phyloP scores from a whole-genome alignment of 169 alveolate genomes.

The Cryptosporidium sp. region DNA sequence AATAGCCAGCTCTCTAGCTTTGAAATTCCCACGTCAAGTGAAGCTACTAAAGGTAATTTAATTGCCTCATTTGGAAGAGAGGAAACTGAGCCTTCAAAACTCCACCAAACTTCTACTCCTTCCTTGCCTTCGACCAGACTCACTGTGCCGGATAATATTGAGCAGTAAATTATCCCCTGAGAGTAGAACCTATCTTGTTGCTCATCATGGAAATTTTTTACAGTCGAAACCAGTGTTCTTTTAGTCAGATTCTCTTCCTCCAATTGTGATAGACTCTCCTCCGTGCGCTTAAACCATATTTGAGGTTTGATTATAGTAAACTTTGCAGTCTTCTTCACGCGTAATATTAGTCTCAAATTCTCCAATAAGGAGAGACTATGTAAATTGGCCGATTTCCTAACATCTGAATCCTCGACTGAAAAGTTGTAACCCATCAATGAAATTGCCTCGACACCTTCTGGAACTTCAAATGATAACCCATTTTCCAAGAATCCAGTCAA shows the following conservation, averaged over 20 bases:
- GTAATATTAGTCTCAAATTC: conserved; percentile 36
- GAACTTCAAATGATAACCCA: conserved; percentile 49
- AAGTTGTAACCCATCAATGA: conserved; percentile 48
- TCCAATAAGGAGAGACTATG: conserved; percentile 50
- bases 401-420: conserved; percentile 22
- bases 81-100: conserved; percentile 6
- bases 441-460: conserved; percentile 60
- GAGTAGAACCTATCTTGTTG: conserved; percentile 30
- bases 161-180: conserved; percentile 41
- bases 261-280: not conserved
- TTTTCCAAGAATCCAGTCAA: conserved; percentile 33
- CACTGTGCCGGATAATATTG: conserved; percentile 33
- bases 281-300: conserved; percentile 44
- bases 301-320: conserved; percentile 53
- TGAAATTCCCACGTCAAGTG: conserved; percentile 41
- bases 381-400: conserved; percentile 27
- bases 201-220: not conserved
- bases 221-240: not conserved
- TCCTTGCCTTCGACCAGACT: not conserved
- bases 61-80: not conserved
- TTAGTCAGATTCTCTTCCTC: not conserved
- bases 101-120: conserved; percentile 63
- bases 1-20: conserved; percentile 53
- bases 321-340: conserved; percentile 10
- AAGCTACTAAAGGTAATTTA: conserved; percentile 36